Conservation (phyloP, 352 stramenopile genomes). For the Pythium brassicae region DNA sequence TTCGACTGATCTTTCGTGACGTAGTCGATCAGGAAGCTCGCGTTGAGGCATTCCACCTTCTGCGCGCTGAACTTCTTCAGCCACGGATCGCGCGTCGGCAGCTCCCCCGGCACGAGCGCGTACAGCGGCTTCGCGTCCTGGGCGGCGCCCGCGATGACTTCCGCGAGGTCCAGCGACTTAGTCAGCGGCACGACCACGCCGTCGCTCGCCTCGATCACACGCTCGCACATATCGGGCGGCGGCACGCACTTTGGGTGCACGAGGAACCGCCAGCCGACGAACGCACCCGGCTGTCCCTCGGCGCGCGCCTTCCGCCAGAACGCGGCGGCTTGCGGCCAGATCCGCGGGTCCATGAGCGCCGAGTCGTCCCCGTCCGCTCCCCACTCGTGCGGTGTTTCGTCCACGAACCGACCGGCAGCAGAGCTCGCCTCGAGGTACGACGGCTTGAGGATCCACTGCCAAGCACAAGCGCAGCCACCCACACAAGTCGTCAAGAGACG, state of each 20-base stretch:
- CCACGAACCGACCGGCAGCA: conserved; percentile 59
- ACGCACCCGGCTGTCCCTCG: conserved; percentile 41
- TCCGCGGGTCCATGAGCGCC: conserved; percentile 68
- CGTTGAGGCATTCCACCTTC: conserved; percentile 70
- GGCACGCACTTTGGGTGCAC: conserved; percentile 72
- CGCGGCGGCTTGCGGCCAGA: conserved; percentile 52
- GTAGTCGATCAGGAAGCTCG: conserved; percentile 81
- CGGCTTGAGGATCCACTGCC: conserved; percentile 82
- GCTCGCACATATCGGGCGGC: conserved; percentile 78
- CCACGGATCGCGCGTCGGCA: conserved; percentile 58
- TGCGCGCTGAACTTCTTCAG: conserved; percentile 66
- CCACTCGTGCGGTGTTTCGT: conserved; percentile 74
- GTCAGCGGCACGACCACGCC: conserved; percentile 57
- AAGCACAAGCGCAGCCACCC: not conserved
- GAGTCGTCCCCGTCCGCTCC: conserved; percentile 42
- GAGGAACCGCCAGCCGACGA: conserved; percentile 67
- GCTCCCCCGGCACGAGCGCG: conserved; percentile 48
- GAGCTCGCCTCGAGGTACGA: conserved; percentile 74
- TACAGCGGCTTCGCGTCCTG: conserved; percentile 42
- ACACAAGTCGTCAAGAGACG: not conserved
- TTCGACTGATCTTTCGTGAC: conserved; percentile 77
- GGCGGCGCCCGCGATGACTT: conserved; percentile 19
- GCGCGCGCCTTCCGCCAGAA: conserved; percentile 70
- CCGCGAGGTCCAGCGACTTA: conserved; percentile 45
- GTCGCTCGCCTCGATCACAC: conserved; percentile 52